Evolutionary conservation across 2,329 filamentous ascomycete genomes (phyloP), one percentile per base, ranked within the genome.

Genomic region (Epichloe gansuensis): DNA sequence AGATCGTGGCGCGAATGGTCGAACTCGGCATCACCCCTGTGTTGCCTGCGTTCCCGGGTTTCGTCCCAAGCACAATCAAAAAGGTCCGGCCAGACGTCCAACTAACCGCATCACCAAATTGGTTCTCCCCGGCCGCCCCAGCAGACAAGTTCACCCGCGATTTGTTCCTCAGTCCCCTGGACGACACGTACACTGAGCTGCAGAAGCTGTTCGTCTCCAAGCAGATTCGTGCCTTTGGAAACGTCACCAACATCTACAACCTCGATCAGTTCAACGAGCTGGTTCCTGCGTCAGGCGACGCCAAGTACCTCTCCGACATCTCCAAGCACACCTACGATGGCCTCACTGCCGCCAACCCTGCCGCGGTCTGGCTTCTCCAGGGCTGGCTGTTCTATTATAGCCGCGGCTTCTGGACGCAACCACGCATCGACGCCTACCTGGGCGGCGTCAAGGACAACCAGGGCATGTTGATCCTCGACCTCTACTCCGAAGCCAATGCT

Each of bases 241-340:
- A 75, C 53, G 66, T 76, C 40, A 72, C 68, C 5, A 63, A 67
- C 44, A 67, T 75, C 52, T 77, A 74, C 56, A 74, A 74, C 0
- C 65, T 77, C 7, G 74, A 77, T 54, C 74, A 77, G 56, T 77
- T 74, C 60, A 77, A 77, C 52, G 74, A 78, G 59, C 74, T 75
- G 53, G 60, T 68, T 27, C 74, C 74, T 0, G 68, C 61, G 46
- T 75, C 71, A 1, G 70, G 71, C 5, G 70, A 75, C 48, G 53
- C 66, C 1, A 63, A 60, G 25, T 74, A 74, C 53, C 63, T 76
- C 11, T 40, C 54, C 12, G 47, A 35, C n/a, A 45, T 58, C 4
- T 56, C 54, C 4, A n/a, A 25, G 13, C 68, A 65, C 50, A 76
- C 74, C 0, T 74, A 70, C 66, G 59, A 69, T 43, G 70, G 68